phyloP scores from a whole-genome alignment of 495 filamentous ascomycete species.

The Tuber aestivum region DNA sequence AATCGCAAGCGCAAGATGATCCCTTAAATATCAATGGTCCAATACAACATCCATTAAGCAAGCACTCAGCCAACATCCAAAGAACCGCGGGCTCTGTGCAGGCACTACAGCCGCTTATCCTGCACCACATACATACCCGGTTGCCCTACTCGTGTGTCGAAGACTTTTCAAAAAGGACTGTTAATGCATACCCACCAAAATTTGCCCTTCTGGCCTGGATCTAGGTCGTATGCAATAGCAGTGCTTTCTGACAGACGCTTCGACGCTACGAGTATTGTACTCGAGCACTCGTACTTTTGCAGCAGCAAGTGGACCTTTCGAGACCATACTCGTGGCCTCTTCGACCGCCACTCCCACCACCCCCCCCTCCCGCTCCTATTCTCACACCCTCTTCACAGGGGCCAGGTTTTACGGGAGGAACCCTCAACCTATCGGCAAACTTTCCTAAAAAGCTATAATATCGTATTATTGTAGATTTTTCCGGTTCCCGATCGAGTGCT shows the following conservation, averaged over 20 bases:
- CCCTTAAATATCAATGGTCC: neutral
- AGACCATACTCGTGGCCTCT: neutral
- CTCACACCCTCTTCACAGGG: neutral
- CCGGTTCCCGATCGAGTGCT: neutral
- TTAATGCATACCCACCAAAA: too few relatives aligned
- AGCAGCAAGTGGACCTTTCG: neutral
- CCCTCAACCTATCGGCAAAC: neutral
- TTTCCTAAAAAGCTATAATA: neutral
- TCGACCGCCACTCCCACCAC: conserved; percentile 1
- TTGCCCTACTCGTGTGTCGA: neutral
- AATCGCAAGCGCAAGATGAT: neutral
- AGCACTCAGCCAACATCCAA: neutral
- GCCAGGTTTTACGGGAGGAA: neutral
- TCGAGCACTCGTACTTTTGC: neutral
- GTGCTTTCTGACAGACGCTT: too few relatives aligned
- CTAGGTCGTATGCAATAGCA: too few relatives aligned
- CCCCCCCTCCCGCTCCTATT: neutral
- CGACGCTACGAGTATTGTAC: too few relatives aligned
- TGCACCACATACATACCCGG: conserved; percentile 4
- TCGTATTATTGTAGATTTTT: neutral
- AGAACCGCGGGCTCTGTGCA: neutral
- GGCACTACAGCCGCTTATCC: neutral
- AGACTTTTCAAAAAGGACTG: too few relatives aligned
- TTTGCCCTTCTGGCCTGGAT: too few relatives aligned
- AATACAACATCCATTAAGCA: neutral